These are phyloP conservation scores for Dothiorella sarmentorum DNA, from an alignment of 2,329 filamentous ascomycete species.

Conservation along the genomic window DNA sequence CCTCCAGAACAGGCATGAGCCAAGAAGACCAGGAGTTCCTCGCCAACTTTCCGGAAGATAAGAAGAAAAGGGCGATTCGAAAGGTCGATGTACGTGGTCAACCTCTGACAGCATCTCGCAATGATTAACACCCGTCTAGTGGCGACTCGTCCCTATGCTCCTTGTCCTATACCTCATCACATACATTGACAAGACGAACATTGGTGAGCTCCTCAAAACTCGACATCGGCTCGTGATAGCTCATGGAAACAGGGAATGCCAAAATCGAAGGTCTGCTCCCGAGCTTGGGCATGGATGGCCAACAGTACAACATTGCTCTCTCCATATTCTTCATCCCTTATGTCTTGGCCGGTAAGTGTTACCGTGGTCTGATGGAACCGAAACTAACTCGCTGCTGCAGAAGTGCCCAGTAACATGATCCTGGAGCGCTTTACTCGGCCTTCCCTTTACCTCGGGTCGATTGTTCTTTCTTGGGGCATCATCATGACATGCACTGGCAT, in stretches of 20 bases:
- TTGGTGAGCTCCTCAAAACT: constrained; percentile 15
- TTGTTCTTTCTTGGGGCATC: constrained; percentile 45
- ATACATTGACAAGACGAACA: constrained; percentile 28
- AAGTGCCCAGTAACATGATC: constrained; percentile 54
- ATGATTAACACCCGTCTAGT: constrained; percentile 12
- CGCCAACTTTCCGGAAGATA: constrained; percentile 23
- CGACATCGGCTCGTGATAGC: neutral
- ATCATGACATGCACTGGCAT: constrained; percentile 45
- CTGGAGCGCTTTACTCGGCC: constrained; percentile 55
- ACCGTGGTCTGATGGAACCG: neutral
- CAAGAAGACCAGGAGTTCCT: constrained; percentile 31
- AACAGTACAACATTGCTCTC: constrained; percentile 60
- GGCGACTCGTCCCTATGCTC: constrained; percentile 26
- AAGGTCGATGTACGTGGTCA: constrained; percentile 16
- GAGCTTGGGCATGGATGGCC: constrained; percentile 38
- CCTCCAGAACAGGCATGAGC: constrained; percentile 18
- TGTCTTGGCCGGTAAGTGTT: constrained; percentile 32
- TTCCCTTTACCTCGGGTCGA: constrained; percentile 24
- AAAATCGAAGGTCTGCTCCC: constrained; percentile 31
- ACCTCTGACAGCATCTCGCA: too few relatives aligned
- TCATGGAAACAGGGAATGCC: constrained; percentile 39
- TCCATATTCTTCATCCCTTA: constrained; percentile 59
- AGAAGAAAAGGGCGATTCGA: constrained; percentile 25
- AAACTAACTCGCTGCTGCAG: constrained; percentile 20
- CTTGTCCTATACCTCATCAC: constrained; percentile 29